A percentile compares a stretch with the other conserved stretches of the same genome.
Evolutionary conservation across 106 monocot species (phyloP).

Genomic region (Dactylorhiza incarnata): DNA sequence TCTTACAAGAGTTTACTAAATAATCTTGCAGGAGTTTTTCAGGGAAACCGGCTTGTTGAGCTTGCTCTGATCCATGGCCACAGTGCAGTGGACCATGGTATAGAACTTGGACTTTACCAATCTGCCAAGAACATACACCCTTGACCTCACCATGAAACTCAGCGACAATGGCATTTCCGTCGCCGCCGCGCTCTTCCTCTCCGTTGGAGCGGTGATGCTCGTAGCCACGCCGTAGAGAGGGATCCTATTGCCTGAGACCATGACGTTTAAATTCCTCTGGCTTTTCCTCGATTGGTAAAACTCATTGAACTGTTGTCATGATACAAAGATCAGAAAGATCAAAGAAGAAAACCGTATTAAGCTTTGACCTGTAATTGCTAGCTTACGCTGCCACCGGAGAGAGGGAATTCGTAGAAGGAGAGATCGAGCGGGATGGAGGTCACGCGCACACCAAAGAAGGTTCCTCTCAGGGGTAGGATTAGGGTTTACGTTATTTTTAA

Average conservation of each 20-base stretch:
- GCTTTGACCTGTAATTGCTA: not conserved
- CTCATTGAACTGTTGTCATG: constrained; percentile 29
- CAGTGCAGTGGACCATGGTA: constrained; percentile 29
- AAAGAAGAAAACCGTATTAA: not conserved
- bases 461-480: too few relatives aligned
- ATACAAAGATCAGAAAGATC: not conserved
- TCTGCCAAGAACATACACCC: constrained; percentile 74
- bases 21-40: constrained; percentile 19
- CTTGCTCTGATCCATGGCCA: constrained; percentile 39
- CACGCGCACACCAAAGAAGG: constrained; percentile 85
- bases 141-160: constrained; percentile 47
- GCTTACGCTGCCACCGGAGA: constrained; percentile 64
- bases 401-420: constrained; percentile 56
- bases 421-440: constrained; percentile 47
- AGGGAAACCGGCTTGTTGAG: constrained; percentile 32
- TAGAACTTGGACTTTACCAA: constrained; percentile 79
- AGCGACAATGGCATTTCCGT: constrained; percentile 31
- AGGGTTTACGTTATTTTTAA: too few relatives aligned
- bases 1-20: too few relatives aligned
- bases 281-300: constrained; percentile 92
- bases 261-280: constrained; percentile 42
- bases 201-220: constrained; percentile 17
- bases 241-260: constrained; percentile 48
- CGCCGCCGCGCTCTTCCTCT: constrained; percentile 4
- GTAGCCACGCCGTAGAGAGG: constrained; percentile 73